Conservation (phyloP, 2,329 filamentous ascomycete species). For the Setomelanomma holmii region DNA sequence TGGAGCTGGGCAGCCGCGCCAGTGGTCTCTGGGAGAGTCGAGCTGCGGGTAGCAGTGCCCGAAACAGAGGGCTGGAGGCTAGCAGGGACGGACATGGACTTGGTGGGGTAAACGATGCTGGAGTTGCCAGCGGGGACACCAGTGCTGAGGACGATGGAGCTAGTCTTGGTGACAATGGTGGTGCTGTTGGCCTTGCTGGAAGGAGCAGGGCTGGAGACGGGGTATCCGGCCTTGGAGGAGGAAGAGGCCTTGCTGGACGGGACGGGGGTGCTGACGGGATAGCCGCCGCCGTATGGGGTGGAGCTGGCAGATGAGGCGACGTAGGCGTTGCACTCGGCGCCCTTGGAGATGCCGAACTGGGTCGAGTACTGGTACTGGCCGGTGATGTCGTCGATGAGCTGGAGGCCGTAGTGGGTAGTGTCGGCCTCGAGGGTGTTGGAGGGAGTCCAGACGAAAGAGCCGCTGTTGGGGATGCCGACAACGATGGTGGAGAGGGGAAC, state of each 20-base stretch:
- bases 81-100: conserved; percentile 41
- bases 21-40: conserved; percentile 34
- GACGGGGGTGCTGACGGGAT: conserved; percentile 25
- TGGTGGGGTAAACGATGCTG: conserved; percentile 43
- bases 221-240: conserved; percentile 2
- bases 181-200: conserved; percentile 24
- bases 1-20: conserved; percentile 42
- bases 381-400: conserved; percentile 66
- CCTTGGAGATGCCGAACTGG: conserved; percentile 67
- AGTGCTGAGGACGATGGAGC: conserved; percentile 23
- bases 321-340: conserved; percentile 28
- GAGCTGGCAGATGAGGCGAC: conserved; percentile 26
- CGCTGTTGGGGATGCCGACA: conserved; percentile 63
- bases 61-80: conserved; percentile 41
- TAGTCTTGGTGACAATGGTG: conserved; percentile 15
- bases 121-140: conserved; percentile 32
- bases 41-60: conserved; percentile 30
- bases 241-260: conserved; percentile 8
- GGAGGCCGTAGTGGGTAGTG: conserved; percentile 64
- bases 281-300: conserved; percentile 12
- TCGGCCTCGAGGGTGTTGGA: conserved; percentile 56
- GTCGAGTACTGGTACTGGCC: conserved; percentile 66
- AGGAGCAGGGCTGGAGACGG: conserved; percentile 3
- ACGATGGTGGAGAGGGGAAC: conserved; percentile 54
- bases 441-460: conserved; percentile 63